phyloP scores from a whole-genome alignment of 2,329 filamentous ascomycete genomes.

The Beauveria pseudobassiana region DNA sequence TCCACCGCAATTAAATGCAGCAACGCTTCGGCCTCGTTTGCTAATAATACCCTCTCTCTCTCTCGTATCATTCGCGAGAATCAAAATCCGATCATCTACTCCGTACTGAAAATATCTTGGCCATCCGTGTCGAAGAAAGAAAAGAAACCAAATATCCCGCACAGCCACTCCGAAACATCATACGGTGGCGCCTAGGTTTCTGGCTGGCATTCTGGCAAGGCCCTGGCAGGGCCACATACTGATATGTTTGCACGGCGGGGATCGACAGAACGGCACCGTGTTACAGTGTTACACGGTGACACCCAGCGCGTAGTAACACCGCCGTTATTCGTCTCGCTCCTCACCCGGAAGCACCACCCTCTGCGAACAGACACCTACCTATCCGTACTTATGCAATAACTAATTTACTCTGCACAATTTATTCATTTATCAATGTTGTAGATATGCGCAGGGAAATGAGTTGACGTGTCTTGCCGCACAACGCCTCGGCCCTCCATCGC shows the following conservation, averaged over 20 bases:
- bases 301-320: constrained; percentile 1
- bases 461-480: too few species aligned
- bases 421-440: background rate
- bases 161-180: constrained; percentile 1
- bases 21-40: background rate
- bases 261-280: background rate
- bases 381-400: background rate
- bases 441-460: background rate
- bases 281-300: background rate
- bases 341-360: too few species aligned
- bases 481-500: too few species aligned
- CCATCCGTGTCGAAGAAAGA: background rate
- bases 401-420: too few species aligned
- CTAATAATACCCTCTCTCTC: constrained; percentile 1
- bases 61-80: background rate
- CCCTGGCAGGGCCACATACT: background rate
- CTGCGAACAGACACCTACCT: too few species aligned
- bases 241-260: background rate
- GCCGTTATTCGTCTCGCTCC: background rate
- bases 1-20: constrained; percentile 8
- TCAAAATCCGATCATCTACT: too few species aligned
- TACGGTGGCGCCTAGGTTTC: background rate
- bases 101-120: background rate
- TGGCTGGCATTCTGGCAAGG: background rate
- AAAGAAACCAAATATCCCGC: background rate